Conservation (phyloP, 176 grass and related monocot species). For the Aegilops bicornis region DNA sequence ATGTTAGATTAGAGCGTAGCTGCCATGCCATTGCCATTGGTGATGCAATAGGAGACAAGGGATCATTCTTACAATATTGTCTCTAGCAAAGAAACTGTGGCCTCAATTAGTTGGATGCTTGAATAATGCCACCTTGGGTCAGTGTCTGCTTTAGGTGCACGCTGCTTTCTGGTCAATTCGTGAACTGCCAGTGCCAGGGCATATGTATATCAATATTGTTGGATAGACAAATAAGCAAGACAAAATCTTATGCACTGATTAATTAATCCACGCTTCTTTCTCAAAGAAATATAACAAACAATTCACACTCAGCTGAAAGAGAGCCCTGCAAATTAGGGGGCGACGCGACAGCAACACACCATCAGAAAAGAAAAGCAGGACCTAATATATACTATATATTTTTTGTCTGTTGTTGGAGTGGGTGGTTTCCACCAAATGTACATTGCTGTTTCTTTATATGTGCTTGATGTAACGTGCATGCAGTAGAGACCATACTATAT, state of each 20-base stretch:
- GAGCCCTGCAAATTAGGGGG: conserved; percentile 29
- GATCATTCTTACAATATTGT: conserved; percentile 28
- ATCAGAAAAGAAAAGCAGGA: conserved; percentile 38
- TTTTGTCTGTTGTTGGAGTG: conserved; percentile 47
- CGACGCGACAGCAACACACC: conserved; percentile 39
- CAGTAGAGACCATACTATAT: neutral
- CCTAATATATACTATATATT: conserved; percentile 13
- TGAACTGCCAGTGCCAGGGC: conserved; percentile 22
- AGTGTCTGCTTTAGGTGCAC: conserved; percentile 41
- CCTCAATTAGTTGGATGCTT: conserved; percentile 23
- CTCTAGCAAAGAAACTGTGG: conserved; percentile 34
- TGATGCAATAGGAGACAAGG: conserved; percentile 25
- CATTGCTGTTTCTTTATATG: conserved; percentile 28
- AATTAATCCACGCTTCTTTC: conserved; percentile 5
- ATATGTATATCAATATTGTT: conserved; percentile 2
- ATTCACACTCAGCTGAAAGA: conserved; percentile 32
- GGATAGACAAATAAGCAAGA: conserved; percentile 1
- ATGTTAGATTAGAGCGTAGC: conserved; percentile 24
- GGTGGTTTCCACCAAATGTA: conserved; percentile 50
- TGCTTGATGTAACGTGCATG: conserved; percentile 39
- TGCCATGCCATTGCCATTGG: conserved; percentile 18
- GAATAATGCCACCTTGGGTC: conserved; percentile 25
- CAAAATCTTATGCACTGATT: conserved; percentile 14
- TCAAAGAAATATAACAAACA: neutral
- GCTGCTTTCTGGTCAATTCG: conserved; percentile 40